Evolutionary conservation across 805 yeast species (phyloP), one percentile per base, ranked within the genome.

Genomic region (Priceomyces melissophilus): DNA sequence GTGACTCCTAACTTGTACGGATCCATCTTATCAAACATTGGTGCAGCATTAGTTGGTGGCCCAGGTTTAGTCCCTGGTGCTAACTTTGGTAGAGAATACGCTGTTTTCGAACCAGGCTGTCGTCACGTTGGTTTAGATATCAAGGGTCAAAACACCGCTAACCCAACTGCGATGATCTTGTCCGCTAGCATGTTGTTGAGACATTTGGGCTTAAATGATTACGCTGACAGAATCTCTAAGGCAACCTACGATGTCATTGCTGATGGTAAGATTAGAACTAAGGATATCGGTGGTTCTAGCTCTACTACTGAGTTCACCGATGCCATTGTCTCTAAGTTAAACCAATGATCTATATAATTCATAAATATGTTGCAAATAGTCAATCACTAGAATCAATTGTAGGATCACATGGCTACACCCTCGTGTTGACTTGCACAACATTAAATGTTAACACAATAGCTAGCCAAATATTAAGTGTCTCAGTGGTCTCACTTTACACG

Each of bases 41-140:
- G 98, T 75, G 96, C 98, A 54, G 99, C 93, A 50, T 78, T 76
- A 58, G 84, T 93, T 53, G 98, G 98, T 69, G 96, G 97, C 57
- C 97, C 98, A 65, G 98, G 98, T 70, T 77, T 91, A 58, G 96
- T 91, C 42, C 97, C 99, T 56, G 98, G 98, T 71, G 96, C 95
- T 60, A 88, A 89, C 78, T 90, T 87, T 54, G 99, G 99, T 71
- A 84, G 96, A 70, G 97, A 91, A 59, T 84, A 84, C 67, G 98
- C 98, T 42, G 95, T 91, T 47, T 91, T 93, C 69, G 99, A 91
- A 78, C 98, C 99, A 59, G 99, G 98, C 73, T 90, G 97, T 75
- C 87, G 99, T 79, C 98, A 90, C 76, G 98, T 90, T 60, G 98
- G 98, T 71, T 78, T 91, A 57, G 97, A 91, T 70, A 87, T 93